Evolutionary conservation across 148 eudicot genomes (phyloP).

Genomic region (Fagopyrum esculentum): DNA sequence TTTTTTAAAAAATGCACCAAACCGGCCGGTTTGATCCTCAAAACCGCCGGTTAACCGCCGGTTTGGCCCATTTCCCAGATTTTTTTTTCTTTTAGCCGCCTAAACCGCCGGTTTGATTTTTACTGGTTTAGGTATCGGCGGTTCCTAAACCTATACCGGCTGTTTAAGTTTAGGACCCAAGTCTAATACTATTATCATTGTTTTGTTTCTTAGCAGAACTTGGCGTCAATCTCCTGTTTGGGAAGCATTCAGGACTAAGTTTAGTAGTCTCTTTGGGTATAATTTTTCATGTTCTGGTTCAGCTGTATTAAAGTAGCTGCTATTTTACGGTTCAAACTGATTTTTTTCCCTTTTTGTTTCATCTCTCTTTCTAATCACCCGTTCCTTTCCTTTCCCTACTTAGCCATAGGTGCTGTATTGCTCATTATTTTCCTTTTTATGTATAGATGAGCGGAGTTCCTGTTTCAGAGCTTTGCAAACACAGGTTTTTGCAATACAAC

Average conservation of each 20-base stretch:
- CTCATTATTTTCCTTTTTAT: constrained; percentile 12
- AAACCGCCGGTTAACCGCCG: too few relatives aligned
- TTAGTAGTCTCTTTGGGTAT: background rate
- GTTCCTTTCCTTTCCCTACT: too few relatives aligned
- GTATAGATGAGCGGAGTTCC: constrained; percentile 85
- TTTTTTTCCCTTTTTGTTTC: background rate
- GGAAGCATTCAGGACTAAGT: background rate
- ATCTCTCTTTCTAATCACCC: background rate
- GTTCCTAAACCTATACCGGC: too few relatives aligned
- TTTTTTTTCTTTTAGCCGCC: too few relatives aligned
- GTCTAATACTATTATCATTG: too few relatives aligned
- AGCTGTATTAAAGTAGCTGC: background rate
- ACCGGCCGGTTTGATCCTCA: too few relatives aligned
- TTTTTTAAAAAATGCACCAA: too few relatives aligned
- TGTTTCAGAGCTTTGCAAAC: constrained; percentile 71
- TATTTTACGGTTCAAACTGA: background rate
- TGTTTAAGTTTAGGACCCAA: too few relatives aligned
- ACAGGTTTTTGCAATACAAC: constrained; percentile 71
- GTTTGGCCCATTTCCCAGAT: too few relatives aligned
- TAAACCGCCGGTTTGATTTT: too few relatives aligned
- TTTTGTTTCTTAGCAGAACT: background rate
- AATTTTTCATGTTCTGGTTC: background rate
- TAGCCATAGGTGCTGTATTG: background rate
- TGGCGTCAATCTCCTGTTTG: background rate
- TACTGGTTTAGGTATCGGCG: too few relatives aligned